Conservation (phyloP, 73 alveolate species). For the Paramecium primaurelia region DNA sequence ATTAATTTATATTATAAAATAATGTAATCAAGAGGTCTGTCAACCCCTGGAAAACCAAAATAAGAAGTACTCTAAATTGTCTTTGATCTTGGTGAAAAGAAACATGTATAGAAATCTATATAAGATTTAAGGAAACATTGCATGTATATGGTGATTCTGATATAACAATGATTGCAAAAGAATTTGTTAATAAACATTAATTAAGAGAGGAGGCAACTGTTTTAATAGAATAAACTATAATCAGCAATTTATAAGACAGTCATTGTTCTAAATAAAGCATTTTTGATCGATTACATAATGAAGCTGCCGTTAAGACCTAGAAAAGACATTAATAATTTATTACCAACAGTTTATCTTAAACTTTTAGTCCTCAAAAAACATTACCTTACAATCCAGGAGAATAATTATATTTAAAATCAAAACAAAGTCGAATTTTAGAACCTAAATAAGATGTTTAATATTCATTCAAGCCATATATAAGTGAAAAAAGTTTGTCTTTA, state of each 20-base stretch:
- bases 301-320: slow-evolving; percentile 38
- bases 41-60: neutral
- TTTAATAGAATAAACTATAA: neutral
- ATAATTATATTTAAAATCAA: neutral
- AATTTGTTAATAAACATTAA: neutral
- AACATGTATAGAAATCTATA: neutral
- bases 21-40: neutral
- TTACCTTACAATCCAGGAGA: slow-evolving; percentile 14
- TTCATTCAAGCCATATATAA: neutral
- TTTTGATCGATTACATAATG: slow-evolving; percentile 25
- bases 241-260: neutral
- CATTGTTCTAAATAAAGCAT: slow-evolving; percentile 16
- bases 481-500: neutral
- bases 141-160: slow-evolving; percentile 9
- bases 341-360: neutral
- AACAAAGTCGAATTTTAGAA: neutral
- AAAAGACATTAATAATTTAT: neutral
- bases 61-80: slow-evolving; percentile 1
- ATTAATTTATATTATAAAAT: neutral
- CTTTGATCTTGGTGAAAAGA: slow-evolving; percentile 13
- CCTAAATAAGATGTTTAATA: neutral
- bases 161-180: neutral
- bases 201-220: neutral
- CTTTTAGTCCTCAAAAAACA: neutral
- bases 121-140: slow-evolving; percentile 1